phyloP scores from a whole-genome alignment of 2,329 filamentous ascomycete species.

The Neofusicoccum parvum region DNA sequence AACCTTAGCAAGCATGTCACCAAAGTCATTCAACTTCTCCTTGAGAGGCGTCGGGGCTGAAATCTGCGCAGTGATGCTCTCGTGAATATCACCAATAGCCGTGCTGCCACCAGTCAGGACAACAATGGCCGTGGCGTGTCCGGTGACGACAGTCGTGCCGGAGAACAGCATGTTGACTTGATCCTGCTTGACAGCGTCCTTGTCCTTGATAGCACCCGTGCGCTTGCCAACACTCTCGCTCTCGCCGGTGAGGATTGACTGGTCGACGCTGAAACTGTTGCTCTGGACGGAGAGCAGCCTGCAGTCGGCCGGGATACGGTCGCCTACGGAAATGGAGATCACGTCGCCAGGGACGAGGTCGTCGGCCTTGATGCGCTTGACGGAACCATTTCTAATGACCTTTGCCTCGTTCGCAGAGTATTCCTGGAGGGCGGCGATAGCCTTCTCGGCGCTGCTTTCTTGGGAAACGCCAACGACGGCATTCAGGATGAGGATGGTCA shows the following conservation, averaged over 20 bases:
- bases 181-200: constrained; percentile 91
- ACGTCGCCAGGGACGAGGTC: constrained; percentile 95
- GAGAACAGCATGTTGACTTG: constrained; percentile 98
- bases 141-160: constrained; percentile 93
- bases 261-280: constrained; percentile 96
- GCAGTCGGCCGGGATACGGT: constrained; percentile 94
- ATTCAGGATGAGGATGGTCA: constrained; percentile 96
- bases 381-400: constrained; percentile 80
- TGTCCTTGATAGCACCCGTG: constrained; percentile 67
- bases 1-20: constrained; percentile 93
- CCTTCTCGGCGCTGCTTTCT: constrained; percentile 98
- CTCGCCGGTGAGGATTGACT: constrained; percentile 95
- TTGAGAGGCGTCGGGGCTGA: constrained; percentile 96
- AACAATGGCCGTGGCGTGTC: constrained; percentile 87
- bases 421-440: constrained; percentile 95
- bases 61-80: constrained; percentile 97
- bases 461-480: constrained; percentile 96
- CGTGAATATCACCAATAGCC: constrained; percentile 97
- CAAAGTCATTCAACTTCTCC: constrained; percentile 98
- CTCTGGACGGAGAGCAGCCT: constrained; percentile 86
- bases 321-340: constrained; percentile 82
- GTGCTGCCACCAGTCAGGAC: constrained; percentile 87
- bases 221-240: constrained; percentile 96
- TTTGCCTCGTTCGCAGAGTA: constrained; percentile 99
- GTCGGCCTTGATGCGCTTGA: constrained; percentile 88